Evolutionary conservation across 805 yeast genomes (phyloP), one percentile per base, ranked within the genome.

Genomic region (Myxozyma vanderwaltii): DNA sequence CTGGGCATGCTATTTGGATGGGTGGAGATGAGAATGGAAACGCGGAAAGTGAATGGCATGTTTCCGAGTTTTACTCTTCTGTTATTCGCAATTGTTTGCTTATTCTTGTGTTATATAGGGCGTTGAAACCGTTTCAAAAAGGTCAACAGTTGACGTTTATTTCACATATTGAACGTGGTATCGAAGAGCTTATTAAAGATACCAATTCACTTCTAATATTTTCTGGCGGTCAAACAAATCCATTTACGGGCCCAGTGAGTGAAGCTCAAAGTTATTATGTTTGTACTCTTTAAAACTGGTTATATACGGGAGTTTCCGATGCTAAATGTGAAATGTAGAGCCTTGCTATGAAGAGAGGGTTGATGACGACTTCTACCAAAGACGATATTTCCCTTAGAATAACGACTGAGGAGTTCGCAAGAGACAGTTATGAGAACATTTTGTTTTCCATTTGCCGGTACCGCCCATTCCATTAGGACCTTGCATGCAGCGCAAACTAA

Each of bases 361-460:
- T 51, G 44, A n/a, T 54, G n/a, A 7, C 44, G n/a, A 10, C 48
- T 3, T 19, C 56, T 40, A 24, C 24, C 3, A 17, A n/a, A 36
- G 69, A 41, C 23, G 57, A 43, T 15, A 63, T 67, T 45, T 49
- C 50, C 21, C 21, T 39, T 54, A 64, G 69, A 27, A 71, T 86
- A 0, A 61, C 76, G 4, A 73, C 84, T 0, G 96, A 89, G 68
- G 91, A 86, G 65, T 86, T 71, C 69, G 90, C 96, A 0, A 74
- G 89, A 40, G 96, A 89, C 71, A 87, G 94, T 1, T 86, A 86
- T 69, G 95, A 89, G 68, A 89, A 89, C 70, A 80, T 88, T 4
- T 60, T 87, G 2, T 87, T 82, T 70, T 82, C 86, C 63, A 64
- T 59, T n/a, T 58, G 64, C 59, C 43, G 59, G 58, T 51, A 31